These are phyloP conservation scores for Talaromyces thailandensis DNA, from an alignment of 495 filamentous ascomycete species.

Conservation along the genomic window DNA sequence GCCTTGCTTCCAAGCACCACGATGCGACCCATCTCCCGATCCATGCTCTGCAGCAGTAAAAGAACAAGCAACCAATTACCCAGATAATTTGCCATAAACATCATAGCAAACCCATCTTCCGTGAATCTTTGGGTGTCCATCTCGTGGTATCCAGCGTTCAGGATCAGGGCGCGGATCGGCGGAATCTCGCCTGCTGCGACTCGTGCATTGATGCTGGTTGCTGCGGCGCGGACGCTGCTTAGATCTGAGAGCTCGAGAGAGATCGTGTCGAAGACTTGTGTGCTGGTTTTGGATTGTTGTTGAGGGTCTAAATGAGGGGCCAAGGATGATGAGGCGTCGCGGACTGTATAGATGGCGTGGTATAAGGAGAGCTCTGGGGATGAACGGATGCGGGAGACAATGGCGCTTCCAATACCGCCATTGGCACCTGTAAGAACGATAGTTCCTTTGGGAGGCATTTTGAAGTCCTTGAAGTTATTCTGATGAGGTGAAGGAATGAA, in stretches of 20 bases:
- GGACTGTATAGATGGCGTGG: slow-evolving; percentile 31
- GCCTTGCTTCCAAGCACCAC: slow-evolving; percentile 33
- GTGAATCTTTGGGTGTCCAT: slow-evolving; percentile 21
- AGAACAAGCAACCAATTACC: slow-evolving; percentile 34
- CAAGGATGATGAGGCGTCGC: slow-evolving; percentile 16
- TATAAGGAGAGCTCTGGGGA: slow-evolving; percentile 19
- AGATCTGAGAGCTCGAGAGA: slow-evolving; percentile 29
- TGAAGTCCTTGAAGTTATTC: not conserved
- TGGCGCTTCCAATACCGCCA: slow-evolving; percentile 26
- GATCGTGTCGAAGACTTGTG: slow-evolving; percentile 24
- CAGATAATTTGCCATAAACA: slow-evolving; percentile 37
- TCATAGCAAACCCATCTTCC: slow-evolving; percentile 34
- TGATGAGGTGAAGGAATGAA: not conserved
- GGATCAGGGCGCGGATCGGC: slow-evolving; percentile 32
- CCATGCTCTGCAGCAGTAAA: slow-evolving; percentile 33
- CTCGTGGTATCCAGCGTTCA: slow-evolving; percentile 33
- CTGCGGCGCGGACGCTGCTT: slow-evolving; percentile 24
- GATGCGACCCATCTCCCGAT: slow-evolving; percentile 30
- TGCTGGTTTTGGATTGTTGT: slow-evolving; percentile 5
- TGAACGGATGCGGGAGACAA: slow-evolving; percentile 22
- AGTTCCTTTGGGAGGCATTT: slow-evolving; percentile 13
- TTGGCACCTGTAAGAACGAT: slow-evolving; percentile 40
- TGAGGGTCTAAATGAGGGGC: not conserved
- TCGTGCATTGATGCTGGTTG: slow-evolving; percentile 13
- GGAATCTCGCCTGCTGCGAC: slow-evolving; percentile 29